phyloP scores from a whole-genome alignment of 192 early-diverging fungal genomes.

The Phlyctochytrium bullatum region DNA sequence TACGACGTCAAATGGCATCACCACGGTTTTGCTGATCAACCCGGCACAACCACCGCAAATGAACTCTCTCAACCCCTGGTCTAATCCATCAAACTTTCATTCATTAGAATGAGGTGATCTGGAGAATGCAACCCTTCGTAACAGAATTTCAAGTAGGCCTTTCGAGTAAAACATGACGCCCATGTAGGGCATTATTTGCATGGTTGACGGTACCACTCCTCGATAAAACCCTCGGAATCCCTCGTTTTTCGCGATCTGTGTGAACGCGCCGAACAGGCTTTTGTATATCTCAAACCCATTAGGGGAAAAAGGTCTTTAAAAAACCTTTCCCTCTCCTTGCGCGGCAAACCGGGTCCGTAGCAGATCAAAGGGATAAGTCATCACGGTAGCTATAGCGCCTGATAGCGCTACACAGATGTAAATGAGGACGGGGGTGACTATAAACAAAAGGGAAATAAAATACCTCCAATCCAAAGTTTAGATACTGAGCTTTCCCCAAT shows the following conservation, averaged over 20 bases:
- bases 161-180: conserved; percentile 86
- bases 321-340: conserved; percentile 56
- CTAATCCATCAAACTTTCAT: not conserved
- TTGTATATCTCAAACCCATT: conserved; percentile 66
- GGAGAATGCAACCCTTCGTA: conserved; percentile 36
- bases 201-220: conserved; percentile 73
- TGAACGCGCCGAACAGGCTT: conserved; percentile 61
- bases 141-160: conserved; percentile 52
- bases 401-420: conserved; percentile 53
- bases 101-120: not conserved
- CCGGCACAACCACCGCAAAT: conserved; percentile 79
- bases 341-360: conserved; percentile 91
- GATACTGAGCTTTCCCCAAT: not conserved
- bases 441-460: too few relatives aligned
- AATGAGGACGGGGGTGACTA: too few relatives aligned
- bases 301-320: not conserved
- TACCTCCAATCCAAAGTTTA: not conserved
- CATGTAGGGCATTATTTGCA: conserved; percentile 96
- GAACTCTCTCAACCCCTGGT: conserved; percentile 56
- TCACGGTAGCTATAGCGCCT: conserved; percentile 72
- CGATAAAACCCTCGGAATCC: conserved; percentile 83
- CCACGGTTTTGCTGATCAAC: conserved; percentile 73
- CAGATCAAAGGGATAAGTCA: conserved; percentile 95
- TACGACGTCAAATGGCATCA: conserved; percentile 91
- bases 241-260: conserved; percentile 66